Evolutionary conservation across 2,329 filamentous ascomycete species (phyloP).

Genomic region (Stagonosporopsis cucurbitacearum): DNA sequence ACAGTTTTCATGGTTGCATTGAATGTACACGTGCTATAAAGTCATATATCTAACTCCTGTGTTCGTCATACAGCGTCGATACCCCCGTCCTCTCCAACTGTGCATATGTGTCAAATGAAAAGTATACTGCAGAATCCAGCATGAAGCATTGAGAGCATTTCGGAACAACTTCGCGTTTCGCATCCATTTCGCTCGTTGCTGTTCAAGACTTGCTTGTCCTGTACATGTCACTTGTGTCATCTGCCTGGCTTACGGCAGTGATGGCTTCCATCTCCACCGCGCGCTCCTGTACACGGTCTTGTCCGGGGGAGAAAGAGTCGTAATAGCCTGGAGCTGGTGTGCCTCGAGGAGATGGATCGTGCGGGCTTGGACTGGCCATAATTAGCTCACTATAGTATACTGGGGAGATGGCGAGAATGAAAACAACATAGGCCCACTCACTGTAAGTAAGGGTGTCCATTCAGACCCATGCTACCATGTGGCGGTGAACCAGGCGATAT

Average conservation of each 20-base stretch:
- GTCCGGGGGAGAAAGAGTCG: not conserved
- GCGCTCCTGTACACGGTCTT: not conserved
- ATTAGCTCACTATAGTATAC: too few relatives aligned
- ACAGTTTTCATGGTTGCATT: not conserved
- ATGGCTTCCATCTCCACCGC: constrained; percentile 14
- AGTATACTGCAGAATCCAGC: not conserved
- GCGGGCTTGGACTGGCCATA: not conserved
- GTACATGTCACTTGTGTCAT: not conserved
- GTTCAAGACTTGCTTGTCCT: constrained; percentile 9
- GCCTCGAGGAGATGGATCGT: not conserved
- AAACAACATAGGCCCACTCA: not conserved
- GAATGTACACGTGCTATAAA: not conserved
- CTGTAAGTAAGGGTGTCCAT: constrained; percentile 2
- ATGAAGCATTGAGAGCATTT: not conserved
- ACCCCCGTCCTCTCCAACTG: too few relatives aligned
- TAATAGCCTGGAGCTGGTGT: constrained; percentile 5
- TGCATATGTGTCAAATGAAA: too few relatives aligned
- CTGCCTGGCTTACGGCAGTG: not conserved
- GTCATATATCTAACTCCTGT: not conserved
- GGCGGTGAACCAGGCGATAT: not conserved
- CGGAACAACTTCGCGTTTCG: not conserved
- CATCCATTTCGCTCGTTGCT: not conserved
- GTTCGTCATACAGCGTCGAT: not conserved
- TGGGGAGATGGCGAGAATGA: not conserved
- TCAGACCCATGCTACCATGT: not conserved